phyloP scores from a whole-genome alignment of 768 basidiomycete genomes.

The Gymnopilus dilepis region DNA sequence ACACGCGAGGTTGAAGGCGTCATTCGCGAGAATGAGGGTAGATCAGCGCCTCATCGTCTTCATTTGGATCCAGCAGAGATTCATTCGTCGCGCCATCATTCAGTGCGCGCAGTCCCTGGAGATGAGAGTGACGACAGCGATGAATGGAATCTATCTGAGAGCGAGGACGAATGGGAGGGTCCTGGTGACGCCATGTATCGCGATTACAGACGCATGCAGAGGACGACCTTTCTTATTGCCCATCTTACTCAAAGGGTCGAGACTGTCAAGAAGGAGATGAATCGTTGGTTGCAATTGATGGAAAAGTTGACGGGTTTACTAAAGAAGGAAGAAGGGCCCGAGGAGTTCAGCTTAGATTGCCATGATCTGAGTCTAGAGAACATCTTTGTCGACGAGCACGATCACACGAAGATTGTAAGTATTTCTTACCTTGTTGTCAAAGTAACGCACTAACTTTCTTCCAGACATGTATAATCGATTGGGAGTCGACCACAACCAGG shows the following conservation, averaged over 20 bases:
- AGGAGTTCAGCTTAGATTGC: conserved; percentile 81
- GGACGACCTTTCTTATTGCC: conserved; percentile 78
- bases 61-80: conserved; percentile 86
- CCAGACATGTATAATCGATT: conserved; percentile 88
- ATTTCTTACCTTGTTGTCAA: conserved; percentile 8
- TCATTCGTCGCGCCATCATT: conserved; percentile 71
- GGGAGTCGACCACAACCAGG: conserved; percentile 89
- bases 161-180: conserved; percentile 81
- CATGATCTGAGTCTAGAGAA: conserved; percentile 89
- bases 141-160: conserved; percentile 81
- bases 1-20: conserved; percentile 78
- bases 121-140: conserved; percentile 80
- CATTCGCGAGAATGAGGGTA: conserved; percentile 77
- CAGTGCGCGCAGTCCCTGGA: conserved; percentile 66
- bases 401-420: conserved; percentile 73
- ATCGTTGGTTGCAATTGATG: conserved; percentile 72
- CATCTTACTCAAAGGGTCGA: conserved; percentile 71
- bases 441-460: neutral
- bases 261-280: conserved; percentile 71
- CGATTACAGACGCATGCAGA: conserved; percentile 83
- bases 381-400: conserved; percentile 75
- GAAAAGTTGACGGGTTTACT: conserved; percentile 47
- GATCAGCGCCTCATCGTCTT: conserved; percentile 72
- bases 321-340: conserved; percentile 40
- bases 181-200: conserved; percentile 81